Evolutionary conservation across 176 grass and related monocot species (phyloP), one percentile per base, ranked within the genome.

Genomic region (Cymbopogon citratus): DNA sequence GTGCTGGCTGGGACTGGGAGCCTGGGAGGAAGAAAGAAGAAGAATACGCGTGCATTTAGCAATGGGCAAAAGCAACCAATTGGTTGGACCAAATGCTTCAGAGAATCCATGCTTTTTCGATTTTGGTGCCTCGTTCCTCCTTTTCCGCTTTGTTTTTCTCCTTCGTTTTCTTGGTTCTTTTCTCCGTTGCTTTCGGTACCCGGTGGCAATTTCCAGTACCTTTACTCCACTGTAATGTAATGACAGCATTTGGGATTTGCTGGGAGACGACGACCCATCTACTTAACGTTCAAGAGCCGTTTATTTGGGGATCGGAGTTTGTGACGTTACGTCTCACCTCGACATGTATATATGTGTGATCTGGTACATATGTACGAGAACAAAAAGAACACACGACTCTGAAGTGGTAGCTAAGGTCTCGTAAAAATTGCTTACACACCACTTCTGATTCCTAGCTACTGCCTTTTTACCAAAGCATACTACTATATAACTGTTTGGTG

Each of bases 221-320:
- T 90, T 86, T 75, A 90, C 75, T 87, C 84, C 69, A 77, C 66
- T 78, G 66, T 86, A 79, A 82, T 73, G 83, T 66, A 79, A 82
- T 73, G 83, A 60, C 46, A 25, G 40, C 25, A 28, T 63, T 28
- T 27, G 44, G 10, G 45, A 75, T 43, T 76, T 40, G 28, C 41
- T 12, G 33, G 46, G 29, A 41, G 44, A 79, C 19, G 46, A 75
- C 19, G 25, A n/a, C n/a, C n/a, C 15, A 48, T 74, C 21, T 18
- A 15, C 59, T 68, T 63, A 23, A 67, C 27, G 21, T 49, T 23
- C 34, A 34, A 34, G n/a, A 63, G 41, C 21, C 15, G 29, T 69
- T 63, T 74, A 49, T 49, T 49, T 18, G 52, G 34, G 31, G 31
- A 66, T 57, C 26, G 19, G 26, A n/a, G 31, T 66, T 19, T 21